Percentiles rank a stretch among this genome's conserved stretches.
Evolutionary conservation across 106 monocot species (phyloP).

Genomic region (Dioscorea dumetorum): DNA sequence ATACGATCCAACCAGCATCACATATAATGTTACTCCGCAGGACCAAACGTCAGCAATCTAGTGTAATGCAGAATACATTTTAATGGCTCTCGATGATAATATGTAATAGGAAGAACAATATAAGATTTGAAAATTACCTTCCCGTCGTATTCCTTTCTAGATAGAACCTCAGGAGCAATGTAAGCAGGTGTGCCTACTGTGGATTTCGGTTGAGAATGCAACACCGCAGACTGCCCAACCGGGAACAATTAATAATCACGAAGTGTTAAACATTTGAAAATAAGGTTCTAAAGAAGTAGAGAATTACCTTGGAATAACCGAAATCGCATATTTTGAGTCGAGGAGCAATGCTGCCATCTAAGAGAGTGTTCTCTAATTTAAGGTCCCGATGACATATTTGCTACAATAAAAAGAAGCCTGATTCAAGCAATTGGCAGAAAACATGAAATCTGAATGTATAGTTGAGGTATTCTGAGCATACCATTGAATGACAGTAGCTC

Average conservation of each 20-base stretch:
- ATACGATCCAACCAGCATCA: background rate
- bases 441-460: too few species aligned
- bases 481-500: conserved; percentile 15
- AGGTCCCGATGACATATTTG: conserved; percentile 27
- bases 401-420: conserved; percentile 4
- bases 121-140: conserved; percentile 1
- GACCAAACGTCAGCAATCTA: background rate
- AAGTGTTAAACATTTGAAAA: background rate
- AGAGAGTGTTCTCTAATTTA: conserved; percentile 24
- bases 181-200: conserved; percentile 12
- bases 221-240: background rate
- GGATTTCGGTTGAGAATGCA: conserved; percentile 13
- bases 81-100: background rate
- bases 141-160: conserved; percentile 6
- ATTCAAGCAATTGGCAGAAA: background rate
- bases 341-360: conserved; percentile 21
- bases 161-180: conserved; percentile 15
- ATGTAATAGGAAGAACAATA: background rate
- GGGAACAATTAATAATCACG: background rate
- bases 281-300: background rate
- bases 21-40: background rate
- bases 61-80: background rate
- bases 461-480: background rate
- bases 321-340: conserved; percentile 26
- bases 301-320: conserved; percentile 23